Conservation (phyloP, 2,329 filamentous ascomycete genomes). For the Alternaria infectoria region DNA sequence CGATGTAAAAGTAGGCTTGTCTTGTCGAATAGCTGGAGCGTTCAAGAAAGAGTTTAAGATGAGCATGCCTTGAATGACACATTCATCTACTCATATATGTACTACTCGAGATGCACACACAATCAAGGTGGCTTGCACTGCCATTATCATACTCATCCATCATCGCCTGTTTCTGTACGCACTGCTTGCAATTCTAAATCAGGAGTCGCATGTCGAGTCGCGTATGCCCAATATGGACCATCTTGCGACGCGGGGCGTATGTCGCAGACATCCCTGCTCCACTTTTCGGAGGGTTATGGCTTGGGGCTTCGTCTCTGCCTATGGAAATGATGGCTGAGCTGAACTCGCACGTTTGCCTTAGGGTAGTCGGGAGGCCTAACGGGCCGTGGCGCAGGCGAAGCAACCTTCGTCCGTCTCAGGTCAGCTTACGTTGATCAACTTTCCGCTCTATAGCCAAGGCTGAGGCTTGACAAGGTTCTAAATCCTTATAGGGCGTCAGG, state of each 20-base stretch:
- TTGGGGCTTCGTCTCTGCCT: neutral
- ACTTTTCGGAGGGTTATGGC: neutral
- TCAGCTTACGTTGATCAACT: neutral
- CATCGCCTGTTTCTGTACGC: neutral
- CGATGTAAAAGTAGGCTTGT: neutral
- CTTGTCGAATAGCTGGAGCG: neutral
- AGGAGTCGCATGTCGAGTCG: neutral
- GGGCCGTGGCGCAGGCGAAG: neutral
- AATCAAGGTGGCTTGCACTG: neutral
- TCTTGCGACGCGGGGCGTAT: neutral
- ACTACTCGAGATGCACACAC: neutral
- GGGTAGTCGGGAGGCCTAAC: neutral
- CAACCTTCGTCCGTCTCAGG: neutral
- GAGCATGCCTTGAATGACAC: neutral
- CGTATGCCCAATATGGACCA: neutral
- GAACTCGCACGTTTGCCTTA: neutral
- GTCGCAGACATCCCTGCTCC: neutral
- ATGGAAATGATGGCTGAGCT: neutral
- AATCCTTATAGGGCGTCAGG: neutral
- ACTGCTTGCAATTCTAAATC: neutral
- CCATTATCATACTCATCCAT: neutral
- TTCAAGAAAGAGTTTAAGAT: neutral
- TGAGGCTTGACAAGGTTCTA: neutral
- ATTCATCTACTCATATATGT: neutral
- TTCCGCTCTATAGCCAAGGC: neutral